These are phyloP conservation scores for Rachicladosporium sp. DNA, from an alignment of 2,329 filamentous ascomycete genomes.

Conservation along the genomic window DNA sequence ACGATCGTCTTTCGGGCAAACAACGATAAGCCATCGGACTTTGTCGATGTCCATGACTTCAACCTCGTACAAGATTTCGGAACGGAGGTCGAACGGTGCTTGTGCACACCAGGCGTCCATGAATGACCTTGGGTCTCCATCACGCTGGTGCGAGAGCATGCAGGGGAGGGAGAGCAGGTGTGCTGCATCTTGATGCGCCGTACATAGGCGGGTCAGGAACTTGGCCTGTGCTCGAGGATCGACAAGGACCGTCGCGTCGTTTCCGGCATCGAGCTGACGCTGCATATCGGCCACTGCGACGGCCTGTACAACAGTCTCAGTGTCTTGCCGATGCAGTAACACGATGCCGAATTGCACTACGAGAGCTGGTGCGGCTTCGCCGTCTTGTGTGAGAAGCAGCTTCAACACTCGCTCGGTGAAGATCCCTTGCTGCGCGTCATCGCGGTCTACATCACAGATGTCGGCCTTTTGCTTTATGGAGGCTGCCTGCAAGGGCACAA, in stretches of 20 bases:
- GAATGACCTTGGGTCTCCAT: background rate
- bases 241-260: too few relatives aligned
- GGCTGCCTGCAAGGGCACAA: too few relatives aligned
- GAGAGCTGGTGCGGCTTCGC: background rate
- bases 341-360: conserved; percentile 2
- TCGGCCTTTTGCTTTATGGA: too few relatives aligned
- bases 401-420: background rate
- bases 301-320: background rate
- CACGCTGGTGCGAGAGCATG: background rate
- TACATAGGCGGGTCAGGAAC: background rate
- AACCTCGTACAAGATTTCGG: conserved; percentile 6
- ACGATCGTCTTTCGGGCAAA: too few relatives aligned
- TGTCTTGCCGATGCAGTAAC: background rate
- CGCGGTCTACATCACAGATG: background rate
- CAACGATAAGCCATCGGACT: conserved; percentile 3
- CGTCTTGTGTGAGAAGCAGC: background rate
- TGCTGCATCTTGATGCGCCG: background rate
- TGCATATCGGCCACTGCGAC: background rate
- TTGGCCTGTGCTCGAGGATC: background rate
- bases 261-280: background rate
- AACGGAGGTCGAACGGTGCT: background rate
- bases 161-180: conserved; percentile 1
- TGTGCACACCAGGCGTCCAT: background rate
- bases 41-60: conserved; percentile 3
- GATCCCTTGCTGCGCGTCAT: background rate